Conservation (phyloP, 495 filamentous ascomycete genomes). For the Aspergillus homomorphus region DNA sequence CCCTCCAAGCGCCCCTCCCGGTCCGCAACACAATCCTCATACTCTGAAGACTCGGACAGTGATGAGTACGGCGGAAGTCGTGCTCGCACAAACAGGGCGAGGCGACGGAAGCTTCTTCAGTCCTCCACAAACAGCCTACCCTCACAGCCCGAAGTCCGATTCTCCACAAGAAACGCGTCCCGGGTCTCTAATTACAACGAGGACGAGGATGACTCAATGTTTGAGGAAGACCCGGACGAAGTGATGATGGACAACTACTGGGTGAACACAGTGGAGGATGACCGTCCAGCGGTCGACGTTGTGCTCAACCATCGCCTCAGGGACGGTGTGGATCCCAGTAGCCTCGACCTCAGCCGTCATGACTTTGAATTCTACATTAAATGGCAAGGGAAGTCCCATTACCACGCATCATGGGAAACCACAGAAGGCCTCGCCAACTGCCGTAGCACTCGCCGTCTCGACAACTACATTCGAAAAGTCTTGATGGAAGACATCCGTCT, state of each 20-base stretch:
- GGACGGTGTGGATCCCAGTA: slow-evolving; percentile 59
- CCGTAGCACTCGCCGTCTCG: slow-evolving; percentile 77
- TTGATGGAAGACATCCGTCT: slow-evolving; percentile 71
- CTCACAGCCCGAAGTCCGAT: slow-evolving; percentile 71
- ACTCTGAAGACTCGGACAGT: slow-evolving; percentile 44
- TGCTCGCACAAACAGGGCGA: slow-evolving; percentile 67
- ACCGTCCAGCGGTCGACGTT: slow-evolving; percentile 78
- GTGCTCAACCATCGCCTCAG: slow-evolving; percentile 81
- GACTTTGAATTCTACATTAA: slow-evolving; percentile 96
- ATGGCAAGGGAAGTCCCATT: slow-evolving; percentile 93
- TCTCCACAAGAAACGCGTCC: slow-evolving; percentile 83
- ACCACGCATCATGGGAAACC: slow-evolving; percentile 92
- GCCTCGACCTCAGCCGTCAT: slow-evolving; percentile 59
- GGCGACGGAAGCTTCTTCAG: slow-evolving; percentile 61
- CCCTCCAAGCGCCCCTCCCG: slow-evolving; percentile 45
- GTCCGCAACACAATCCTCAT: slow-evolving; percentile 42
- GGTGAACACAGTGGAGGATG: slow-evolving; percentile 63
- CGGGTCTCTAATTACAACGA: slow-evolving; percentile 87
- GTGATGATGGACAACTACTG: slow-evolving; percentile 58
- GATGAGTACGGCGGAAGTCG: slow-evolving; percentile 76
- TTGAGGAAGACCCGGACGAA: slow-evolving; percentile 64
- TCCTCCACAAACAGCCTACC: slow-evolving; percentile 56
- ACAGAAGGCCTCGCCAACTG: slow-evolving; percentile 63
- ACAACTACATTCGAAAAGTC: slow-evolving; percentile 88
- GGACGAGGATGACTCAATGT: slow-evolving; percentile 70